Evolutionary conservation across 75 land plant species (phyloP).

Genomic region (Picea glauca): DNA sequence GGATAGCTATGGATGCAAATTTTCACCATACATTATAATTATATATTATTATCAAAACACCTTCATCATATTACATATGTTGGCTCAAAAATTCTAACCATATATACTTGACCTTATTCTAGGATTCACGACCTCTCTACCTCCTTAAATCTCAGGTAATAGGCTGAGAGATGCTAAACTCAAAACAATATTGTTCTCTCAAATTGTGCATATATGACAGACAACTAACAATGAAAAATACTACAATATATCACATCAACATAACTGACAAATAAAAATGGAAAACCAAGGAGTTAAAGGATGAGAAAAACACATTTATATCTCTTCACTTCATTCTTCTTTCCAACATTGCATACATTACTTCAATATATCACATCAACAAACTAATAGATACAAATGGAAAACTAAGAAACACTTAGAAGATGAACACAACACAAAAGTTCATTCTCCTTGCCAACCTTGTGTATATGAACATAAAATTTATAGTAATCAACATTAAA

Average conservation of each 20-base stretch:
- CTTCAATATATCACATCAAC: too few species aligned
- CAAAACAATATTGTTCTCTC: not conserved
- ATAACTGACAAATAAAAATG: not conserved
- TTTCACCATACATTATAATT: not conserved
- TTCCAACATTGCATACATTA: slow-evolving; percentile 2
- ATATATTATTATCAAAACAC: not conserved
- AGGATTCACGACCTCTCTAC: not conserved
- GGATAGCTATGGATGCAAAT: not conserved
- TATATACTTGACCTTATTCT: not conserved
- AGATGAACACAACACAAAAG: too few species aligned
- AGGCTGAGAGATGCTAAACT: not conserved
- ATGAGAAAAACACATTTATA: slow-evolving; percentile 40
- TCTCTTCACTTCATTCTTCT: slow-evolving; percentile 74
- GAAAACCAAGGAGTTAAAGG: slow-evolving; percentile 49
- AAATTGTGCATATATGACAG: not conserved
- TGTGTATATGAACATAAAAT: too few species aligned
- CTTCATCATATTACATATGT: not conserved
- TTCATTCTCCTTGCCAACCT: too few species aligned
- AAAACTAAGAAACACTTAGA: too few species aligned
- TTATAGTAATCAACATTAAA: too few species aligned
- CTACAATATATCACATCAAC: not conserved
- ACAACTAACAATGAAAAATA: not conserved
- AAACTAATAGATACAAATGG: too few species aligned
- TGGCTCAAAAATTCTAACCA: not conserved
- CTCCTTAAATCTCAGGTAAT: not conserved